Evolutionary conservation across 148 eudicot genomes (phyloP), one percentile per base, ranked within the genome.

Genomic region (Fagopyrum homotropicum): DNA sequence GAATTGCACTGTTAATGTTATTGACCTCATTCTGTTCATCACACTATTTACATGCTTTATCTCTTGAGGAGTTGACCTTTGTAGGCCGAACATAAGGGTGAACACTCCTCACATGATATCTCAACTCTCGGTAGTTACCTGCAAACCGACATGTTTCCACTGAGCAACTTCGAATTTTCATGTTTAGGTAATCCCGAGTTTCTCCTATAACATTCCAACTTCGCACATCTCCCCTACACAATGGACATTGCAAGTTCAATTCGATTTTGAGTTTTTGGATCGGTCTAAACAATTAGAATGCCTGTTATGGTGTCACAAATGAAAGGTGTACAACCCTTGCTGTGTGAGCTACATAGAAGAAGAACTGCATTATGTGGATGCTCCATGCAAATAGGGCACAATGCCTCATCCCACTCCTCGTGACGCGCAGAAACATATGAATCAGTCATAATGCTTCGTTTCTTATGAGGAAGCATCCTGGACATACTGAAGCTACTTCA

Each of bases 251-350:
- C 77, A 95, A 84, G 55, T 79, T 84, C 52, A 75, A 71, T 63
- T 73, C 80, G 55, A 1, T 56, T 73, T 77, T 80, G 4, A 89
- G 93, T 77, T 88, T 87, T 72, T 76, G 89, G 75, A 95, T 7
- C 98, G 90, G 35, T 95, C 97, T n/a, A 95, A 87, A 78, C 98
- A 95, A 88, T 95, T 95, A 30, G 98, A 95, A 81, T 95, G 97
- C 82, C 98, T 82, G 81, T 90, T 88, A 79, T 95, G 49, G 98
- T 89, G 73, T 95, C 98, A 79, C 98, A n/a, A n/a, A n/a, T n/a
- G n/a, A n/a, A n/a, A n/a, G n/a, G n/a, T n/a, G n/a, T n/a, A n/a
- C n/a, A n/a, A n/a, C n/a, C n/a, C n/a, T n/a, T n/a, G n/a, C n/a
- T n/a, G n/a, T n/a, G n/a, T n/a, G n/a, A n/a, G n/a, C n/a, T n/a